Base-by-base conservation (phyloP, 2,329 filamentous ascomycete genomes). In the Nannizzia gypsea region DNA sequence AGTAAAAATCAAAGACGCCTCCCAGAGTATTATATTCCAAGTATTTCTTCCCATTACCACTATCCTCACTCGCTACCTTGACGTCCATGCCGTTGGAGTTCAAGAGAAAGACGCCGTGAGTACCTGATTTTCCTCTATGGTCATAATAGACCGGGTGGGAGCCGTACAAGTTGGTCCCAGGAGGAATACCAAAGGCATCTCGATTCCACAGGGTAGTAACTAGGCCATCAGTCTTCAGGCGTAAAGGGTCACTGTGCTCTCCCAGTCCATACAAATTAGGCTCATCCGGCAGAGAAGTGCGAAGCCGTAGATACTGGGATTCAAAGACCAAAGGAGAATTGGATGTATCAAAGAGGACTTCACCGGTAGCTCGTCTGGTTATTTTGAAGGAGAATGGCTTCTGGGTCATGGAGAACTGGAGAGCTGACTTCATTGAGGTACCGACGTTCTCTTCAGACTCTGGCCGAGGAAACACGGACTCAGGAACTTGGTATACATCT, bases 21-120 rank as follows among this genome's bases (percentile, higher is more conserved):
- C 87, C 87, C 1, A 90, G 77, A 1, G 82, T 81, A 70, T 89
- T 88, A 73, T 89, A 90, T 71, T 90, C 85, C 3, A 91, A 78
- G 61, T 84, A 87, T 69, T 89, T 82, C 4, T 78, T 80, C 31
- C 83, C 81, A 52, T 74, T 77, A 1, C 74, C 72, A 1, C 78
- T 80, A 61, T 48, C 6, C 5, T 55, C 48, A 54, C 46, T 54
- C 31, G 36, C 42, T 68, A 89, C 82, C 64, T 84, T 83, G 67
- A 89, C 76, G 63, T 89, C 85, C 83, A 88, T 88, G 36, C 80
- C 85, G 65, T 86, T 84, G 4, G 82, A 83, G 70, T 86, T 87
- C 61, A 85, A 73, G 22, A 87, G 74, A 67, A 86, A 84, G 1
- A 87, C 84, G 20, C 67, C 83, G 79, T 70, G 87, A 73, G 28